These are phyloP conservation scores for Yamadazyma takamatsuzukensis DNA, from an alignment of 805 yeast species.

Conservation along the genomic window DNA sequence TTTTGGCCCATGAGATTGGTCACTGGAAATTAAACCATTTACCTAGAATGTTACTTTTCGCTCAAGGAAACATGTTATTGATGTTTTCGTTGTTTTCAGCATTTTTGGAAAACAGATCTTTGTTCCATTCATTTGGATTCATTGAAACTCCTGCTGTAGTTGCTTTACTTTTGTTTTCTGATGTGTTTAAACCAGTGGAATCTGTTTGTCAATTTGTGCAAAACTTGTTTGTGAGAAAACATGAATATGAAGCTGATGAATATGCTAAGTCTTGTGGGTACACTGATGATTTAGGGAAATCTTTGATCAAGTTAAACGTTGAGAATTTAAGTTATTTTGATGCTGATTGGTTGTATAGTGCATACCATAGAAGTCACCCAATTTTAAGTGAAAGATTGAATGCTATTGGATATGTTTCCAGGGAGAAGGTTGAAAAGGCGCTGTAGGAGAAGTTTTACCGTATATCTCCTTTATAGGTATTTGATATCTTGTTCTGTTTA, in stretches of 20 bases:
- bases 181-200: constrained; percentile 75
- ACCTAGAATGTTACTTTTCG: constrained; percentile 63
- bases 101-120: constrained; percentile 73
- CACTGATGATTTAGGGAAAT: constrained; percentile 59
- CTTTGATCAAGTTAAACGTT: constrained; percentile 72
- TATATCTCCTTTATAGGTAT: too few relatives aligned
- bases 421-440: constrained; percentile 30
- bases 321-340: constrained; percentile 83
- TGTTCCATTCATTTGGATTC: constrained; percentile 80
- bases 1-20: constrained; percentile 97
- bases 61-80: constrained; percentile 60
- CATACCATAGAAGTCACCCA: constrained; percentile 90
- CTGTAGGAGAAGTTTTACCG: too few relatives aligned
- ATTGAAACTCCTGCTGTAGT: constrained; percentile 62
- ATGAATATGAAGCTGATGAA: constrained; percentile 91
- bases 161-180: constrained; percentile 79
- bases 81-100: constrained; percentile 74
- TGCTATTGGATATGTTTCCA: constrained; percentile 58
- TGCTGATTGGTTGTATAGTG: constrained; percentile 85
- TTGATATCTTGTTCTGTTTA: too few relatives aligned
- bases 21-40: constrained; percentile 95
- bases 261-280: constrained; percentile 77
- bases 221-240: constrained; percentile 74
- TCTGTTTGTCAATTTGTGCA: constrained; percentile 60
- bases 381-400: constrained; percentile 82